Conservation (phyloP, 2,329 filamentous ascomycete genomes). For the Epichloe coenophiala region DNA sequence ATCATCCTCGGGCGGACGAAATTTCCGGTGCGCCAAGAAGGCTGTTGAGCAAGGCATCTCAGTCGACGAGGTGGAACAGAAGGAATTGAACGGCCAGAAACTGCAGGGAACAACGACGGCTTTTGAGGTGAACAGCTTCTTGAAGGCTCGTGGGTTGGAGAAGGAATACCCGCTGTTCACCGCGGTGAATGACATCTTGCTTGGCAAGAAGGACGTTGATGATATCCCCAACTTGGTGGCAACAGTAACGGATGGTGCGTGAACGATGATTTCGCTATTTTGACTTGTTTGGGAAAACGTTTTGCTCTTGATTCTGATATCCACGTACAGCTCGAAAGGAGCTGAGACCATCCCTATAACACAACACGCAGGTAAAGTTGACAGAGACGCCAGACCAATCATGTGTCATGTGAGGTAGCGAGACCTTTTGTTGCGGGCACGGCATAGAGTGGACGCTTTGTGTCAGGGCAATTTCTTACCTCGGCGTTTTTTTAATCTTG, state of each 20-base stretch:
- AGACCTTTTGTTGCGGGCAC: neutral
- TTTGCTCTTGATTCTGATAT: neutral
- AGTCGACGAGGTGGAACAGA: slow-evolving; percentile 77
- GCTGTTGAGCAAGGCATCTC: slow-evolving; percentile 65
- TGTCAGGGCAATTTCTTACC: neutral
- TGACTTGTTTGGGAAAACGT: neutral
- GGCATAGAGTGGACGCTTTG: neutral
- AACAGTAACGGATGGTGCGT: slow-evolving; percentile 7
- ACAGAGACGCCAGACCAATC: neutral
- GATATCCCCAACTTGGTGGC: slow-evolving; percentile 62
- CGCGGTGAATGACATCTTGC: slow-evolving; percentile 67
- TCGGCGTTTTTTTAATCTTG: neutral
- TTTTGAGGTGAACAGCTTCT: slow-evolving; percentile 77
- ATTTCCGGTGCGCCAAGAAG: slow-evolving; percentile 88
- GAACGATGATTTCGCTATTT: neutral
- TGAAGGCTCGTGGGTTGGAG: slow-evolving; percentile 66
- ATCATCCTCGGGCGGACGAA: slow-evolving; percentile 79
- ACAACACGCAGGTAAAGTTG: neutral
- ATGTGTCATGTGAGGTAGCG: neutral
- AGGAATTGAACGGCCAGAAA: slow-evolving; percentile 92
- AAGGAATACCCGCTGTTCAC: slow-evolving; percentile 86
- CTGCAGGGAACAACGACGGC: slow-evolving; percentile 90
- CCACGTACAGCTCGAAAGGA: neutral
- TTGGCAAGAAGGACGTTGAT: slow-evolving; percentile 62
- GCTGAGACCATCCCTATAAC: neutral